These are phyloP conservation scores for Quercus lobata DNA, from an alignment of 331 rosid species.

Conservation along the genomic window DNA sequence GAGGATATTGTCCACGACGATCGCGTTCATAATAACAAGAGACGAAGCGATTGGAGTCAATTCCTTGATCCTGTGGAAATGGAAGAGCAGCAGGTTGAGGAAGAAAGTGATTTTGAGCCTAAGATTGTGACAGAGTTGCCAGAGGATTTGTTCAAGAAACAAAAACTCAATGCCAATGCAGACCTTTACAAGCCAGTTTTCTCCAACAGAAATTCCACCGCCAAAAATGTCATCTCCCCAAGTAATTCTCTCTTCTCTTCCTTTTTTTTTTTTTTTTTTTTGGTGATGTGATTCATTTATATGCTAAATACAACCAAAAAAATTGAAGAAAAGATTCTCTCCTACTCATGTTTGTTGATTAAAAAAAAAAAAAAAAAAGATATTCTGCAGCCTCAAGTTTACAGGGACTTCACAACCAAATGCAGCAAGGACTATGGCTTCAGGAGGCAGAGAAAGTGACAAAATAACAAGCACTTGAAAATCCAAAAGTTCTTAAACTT, in stretches of 20 bases:
- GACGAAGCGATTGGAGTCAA: too few relatives aligned
- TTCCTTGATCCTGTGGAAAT: constrained; percentile 46
- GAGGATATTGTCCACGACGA: too few relatives aligned
- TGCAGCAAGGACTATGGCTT: too few relatives aligned
- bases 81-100: neutral
- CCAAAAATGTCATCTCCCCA: constrained; percentile 9
- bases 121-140: constrained; percentile 61
- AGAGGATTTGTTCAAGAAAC: constrained; percentile 40
- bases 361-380: too few relatives aligned
- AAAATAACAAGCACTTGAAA: too few relatives aligned
- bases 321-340: neutral
- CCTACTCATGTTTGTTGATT: too few relatives aligned
- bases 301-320: neutral
- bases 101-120: constrained; percentile 46
- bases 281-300: neutral
- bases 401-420: too few relatives aligned
- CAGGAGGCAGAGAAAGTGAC: too few relatives aligned
- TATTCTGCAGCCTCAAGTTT: too few relatives aligned
- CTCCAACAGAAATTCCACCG: constrained; percentile 21
- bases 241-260: constrained; percentile 24
- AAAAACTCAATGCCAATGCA: constrained; percentile 28
- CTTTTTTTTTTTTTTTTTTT: too few relatives aligned
- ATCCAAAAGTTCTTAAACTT: too few relatives aligned
- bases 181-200: constrained; percentile 22
- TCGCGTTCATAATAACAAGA: too few relatives aligned